Base-by-base conservation (phyloP, 169 alveolate genomes). In the Pseudocohnilembus persalinus region DNA sequence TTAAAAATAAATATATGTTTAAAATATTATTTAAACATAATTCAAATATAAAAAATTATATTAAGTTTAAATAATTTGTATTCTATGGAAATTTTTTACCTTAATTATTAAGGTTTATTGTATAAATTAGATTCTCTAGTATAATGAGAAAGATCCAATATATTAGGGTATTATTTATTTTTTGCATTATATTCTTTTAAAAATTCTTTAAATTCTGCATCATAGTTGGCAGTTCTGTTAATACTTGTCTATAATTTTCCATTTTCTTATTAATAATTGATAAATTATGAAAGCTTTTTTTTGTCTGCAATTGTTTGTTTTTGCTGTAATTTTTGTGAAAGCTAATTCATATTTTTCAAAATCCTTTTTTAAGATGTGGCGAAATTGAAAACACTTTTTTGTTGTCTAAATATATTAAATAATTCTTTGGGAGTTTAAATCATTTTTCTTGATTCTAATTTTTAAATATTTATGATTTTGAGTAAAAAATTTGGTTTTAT, bases 81-180 rank as follows among this genome's bases (percentile, higher is more conserved):
- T 26, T 64, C 26, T 64, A 26, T 26, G 16, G 26, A 16, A 64
- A 24, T 24, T 64, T 64, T 75, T 75, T 20, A 79, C 87, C 92
- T 88, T 27, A 77, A 81, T 16, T 90, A 86, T 20, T 80, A 76
- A 15, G 94, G 68, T 74, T 90, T 90, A 24, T 78, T 82, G 29
- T 87, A 72, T 0, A 85, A 30, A 28, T 74, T 33, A 29, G 68
- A 74, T 73, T 90, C 94, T 64, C 89, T 28, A 35, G 89, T 81
- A 20, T 87, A 89, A 73, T 90, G 85, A 31, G 94, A 88, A n/a
- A 90, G 74, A 76, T 90, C 94, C 31, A 88, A 76, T 32, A 90
- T 88, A 35, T 88, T 88, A 15, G 89, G 85, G 85, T 88, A 90
- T 78, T 90, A 31, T 31, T 88, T 89, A 78, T 90, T 86, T 74